A percentile compares a stretch with the other conserved stretches of the same genome.
phyloP scores from a whole-genome alignment of 192 early-diverging fungal species.

The Haplosporangium gracile region DNA sequence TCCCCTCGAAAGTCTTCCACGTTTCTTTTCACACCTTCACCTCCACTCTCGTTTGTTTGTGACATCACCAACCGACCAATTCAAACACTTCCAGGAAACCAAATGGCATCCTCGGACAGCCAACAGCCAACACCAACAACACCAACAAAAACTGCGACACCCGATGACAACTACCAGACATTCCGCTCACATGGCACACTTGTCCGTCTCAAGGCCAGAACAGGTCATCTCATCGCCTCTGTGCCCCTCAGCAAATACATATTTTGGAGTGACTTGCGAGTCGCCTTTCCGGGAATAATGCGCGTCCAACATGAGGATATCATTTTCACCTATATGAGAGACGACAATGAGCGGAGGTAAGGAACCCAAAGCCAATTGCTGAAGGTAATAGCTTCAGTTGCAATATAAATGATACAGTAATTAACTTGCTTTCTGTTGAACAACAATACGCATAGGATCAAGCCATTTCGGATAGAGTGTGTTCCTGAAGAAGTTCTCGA shows the following conservation, averaged over 20 bases:
- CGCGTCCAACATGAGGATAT: background rate
- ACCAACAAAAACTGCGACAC: background rate
- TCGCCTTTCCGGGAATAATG: background rate
- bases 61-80: background rate
- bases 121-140: background rate
- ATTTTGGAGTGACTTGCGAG: background rate
- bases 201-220: background rate
- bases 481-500: background rate
- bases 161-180: background rate
- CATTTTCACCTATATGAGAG: background rate
- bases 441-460: background rate
- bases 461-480: constrained; percentile 3
- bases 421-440: background rate
- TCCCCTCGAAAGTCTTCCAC: background rate
- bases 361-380: background rate
- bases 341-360: constrained; percentile 1
- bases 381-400: too few species aligned
- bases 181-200: background rate
- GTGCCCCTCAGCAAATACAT: background rate
- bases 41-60: background rate
- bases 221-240: background rate
- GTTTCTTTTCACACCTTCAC: background rate
- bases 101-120: constrained; percentile 8
- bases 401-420: too few species aligned
- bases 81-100: background rate